Conservation (phyloP, 768 basidiomycete genomes). For the Clavulina sp. region DNA sequence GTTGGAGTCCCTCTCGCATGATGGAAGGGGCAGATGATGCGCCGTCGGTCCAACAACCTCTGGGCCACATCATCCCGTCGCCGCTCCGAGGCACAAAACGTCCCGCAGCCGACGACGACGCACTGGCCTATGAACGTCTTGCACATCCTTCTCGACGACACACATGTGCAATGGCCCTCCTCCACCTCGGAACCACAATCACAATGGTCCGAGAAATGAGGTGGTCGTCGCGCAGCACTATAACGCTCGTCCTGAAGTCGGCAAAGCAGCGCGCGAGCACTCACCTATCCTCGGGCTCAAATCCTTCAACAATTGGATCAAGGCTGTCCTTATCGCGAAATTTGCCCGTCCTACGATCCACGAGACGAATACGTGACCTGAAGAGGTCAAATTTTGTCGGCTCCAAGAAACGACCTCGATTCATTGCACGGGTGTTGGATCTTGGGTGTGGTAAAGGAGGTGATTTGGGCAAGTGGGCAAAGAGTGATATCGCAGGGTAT, state of each 20-base stretch:
- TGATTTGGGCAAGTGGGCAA: conserved; percentile 88
- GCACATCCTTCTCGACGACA: too few species aligned
- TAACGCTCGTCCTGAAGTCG: conserved; percentile 84
- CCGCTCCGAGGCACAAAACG: too few species aligned
- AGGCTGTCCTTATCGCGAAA: conserved; percentile 85
- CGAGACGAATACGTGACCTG: conserved; percentile 18
- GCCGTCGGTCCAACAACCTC: too few species aligned
- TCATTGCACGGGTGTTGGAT: conserved; percentile 54
- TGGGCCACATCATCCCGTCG: too few species aligned
- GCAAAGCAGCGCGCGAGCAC: conserved; percentile 60
- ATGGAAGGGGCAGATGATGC: too few species aligned
- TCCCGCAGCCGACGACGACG: too few species aligned
- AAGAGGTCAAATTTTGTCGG: conserved; percentile 6
- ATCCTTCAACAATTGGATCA: conserved; percentile 99
- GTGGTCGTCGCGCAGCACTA: conserved; percentile 67
- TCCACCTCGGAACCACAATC: too few species aligned
- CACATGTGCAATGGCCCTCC: too few species aligned
- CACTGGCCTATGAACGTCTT: too few species aligned
- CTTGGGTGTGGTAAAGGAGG: conserved; percentile 98
- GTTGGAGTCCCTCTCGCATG: too few species aligned
- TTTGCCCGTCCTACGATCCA: conserved; percentile 61
- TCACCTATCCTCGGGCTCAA: conserved; percentile 96
- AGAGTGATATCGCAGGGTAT: conserved; percentile 63
- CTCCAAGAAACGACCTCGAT: conserved; percentile 3
- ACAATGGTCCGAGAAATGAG: too few species aligned